A percentile compares a stretch with the other conserved stretches of the same genome.
Evolutionary conservation across 129 eudicot species (phyloP).

Genomic region (Flaveria trinervia): DNA sequence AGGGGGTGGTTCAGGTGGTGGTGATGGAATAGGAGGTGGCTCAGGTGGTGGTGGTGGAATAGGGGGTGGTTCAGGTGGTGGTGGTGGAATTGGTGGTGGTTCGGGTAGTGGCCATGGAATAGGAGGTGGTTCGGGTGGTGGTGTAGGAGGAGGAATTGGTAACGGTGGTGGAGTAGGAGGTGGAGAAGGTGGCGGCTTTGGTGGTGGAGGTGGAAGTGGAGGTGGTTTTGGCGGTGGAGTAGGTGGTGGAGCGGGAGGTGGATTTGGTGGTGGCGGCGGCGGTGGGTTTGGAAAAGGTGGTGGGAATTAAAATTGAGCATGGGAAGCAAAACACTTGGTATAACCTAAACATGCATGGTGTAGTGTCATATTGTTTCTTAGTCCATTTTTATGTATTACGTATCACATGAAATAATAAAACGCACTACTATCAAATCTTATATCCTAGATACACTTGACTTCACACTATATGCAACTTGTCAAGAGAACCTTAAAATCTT

Average conservation of each 20-base stretch:
- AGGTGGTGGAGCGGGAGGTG: neutral
- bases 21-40: too few species aligned
- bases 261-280: neutral
- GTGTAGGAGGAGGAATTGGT: neutral
- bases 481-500: neutral
- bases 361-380: neutral
- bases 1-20: too few species aligned
- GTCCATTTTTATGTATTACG: neutral
- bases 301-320: neutral
- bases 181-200: neutral
- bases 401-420: neutral
- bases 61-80: too few species aligned
- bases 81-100: neutral
- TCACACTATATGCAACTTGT: neutral
- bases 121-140: conserved; percentile 2
- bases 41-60: too few species aligned
- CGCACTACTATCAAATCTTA: neutral
- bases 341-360: neutral
- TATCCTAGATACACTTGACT: neutral
- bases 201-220: neutral
- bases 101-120: neutral
- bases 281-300: conserved; percentile 13
- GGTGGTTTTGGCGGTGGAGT: neutral
- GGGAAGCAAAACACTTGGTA: neutral
- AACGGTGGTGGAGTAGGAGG: neutral